phyloP scores from a whole-genome alignment of 2,329 filamentous ascomycete genomes.

The Aspergillus felis region DNA sequence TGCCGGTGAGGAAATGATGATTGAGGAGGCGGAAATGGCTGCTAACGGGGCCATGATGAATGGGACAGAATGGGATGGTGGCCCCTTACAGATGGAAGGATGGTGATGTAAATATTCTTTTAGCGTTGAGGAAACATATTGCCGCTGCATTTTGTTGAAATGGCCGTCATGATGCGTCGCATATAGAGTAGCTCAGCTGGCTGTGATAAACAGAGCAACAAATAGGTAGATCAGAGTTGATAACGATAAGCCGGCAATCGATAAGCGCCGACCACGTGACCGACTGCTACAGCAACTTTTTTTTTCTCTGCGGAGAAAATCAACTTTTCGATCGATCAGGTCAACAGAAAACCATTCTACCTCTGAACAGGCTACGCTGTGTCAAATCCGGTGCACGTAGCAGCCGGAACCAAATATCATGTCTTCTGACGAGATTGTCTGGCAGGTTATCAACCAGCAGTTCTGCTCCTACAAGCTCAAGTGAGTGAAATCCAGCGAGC shows the following conservation, averaged over 20 bases:
- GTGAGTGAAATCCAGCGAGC: constrained; percentile 45
- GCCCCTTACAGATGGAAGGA: constrained; percentile 35
- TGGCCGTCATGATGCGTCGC: neutral
- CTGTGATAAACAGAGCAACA: too few relatives aligned
- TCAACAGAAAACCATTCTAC: constrained; percentile 15
- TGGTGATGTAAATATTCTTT: constrained; percentile 13
- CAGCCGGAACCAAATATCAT: constrained; percentile 43
- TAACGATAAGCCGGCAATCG: constrained; percentile 19
- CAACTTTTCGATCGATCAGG: constrained; percentile 9
- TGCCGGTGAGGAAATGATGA: constrained; percentile 32
- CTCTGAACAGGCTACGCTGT: constrained; percentile 15
- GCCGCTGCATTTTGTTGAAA: neutral
- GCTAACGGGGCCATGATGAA: constrained; percentile 22
- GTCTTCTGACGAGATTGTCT: constrained; percentile 94
- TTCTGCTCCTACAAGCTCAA: constrained; percentile 96
- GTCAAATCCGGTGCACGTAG: constrained; percentile 11
- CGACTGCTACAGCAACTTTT: constrained; percentile 22
- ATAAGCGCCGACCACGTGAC: constrained; percentile 31
- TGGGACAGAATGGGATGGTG: constrained; percentile 35
- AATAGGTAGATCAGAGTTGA: neutral
- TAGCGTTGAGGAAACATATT: neutral
- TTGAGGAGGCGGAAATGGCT: constrained; percentile 26
- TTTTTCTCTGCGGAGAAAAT: constrained; percentile 25
- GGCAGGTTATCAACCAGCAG: constrained; percentile 93
- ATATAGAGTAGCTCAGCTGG: neutral